These are phyloP conservation scores for Globisporangium emineosum DNA, from an alignment of 352 stramenopile species.

Conservation along the genomic window DNA sequence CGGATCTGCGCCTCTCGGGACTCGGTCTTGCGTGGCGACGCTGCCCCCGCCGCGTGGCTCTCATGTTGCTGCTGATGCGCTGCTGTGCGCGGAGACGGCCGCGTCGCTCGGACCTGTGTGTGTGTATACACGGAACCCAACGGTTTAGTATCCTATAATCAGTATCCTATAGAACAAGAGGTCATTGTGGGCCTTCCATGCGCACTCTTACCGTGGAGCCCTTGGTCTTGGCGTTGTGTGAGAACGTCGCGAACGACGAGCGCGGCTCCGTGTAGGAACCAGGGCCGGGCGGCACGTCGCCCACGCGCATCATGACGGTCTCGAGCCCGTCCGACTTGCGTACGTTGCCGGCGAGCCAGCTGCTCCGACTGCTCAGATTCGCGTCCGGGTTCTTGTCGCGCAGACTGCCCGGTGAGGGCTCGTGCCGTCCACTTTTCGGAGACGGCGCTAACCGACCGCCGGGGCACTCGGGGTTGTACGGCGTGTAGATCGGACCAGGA, in stretches of 20 bases:
- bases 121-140: too few relatives aligned
- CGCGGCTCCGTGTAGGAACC: slow-evolving; percentile 66
- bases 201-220: slow-evolving; percentile 13
- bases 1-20: slow-evolving; percentile 16
- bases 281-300: slow-evolving; percentile 61
- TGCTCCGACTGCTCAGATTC: slow-evolving; percentile 75
- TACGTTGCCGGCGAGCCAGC: slow-evolving; percentile 77
- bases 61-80: slow-evolving; percentile 5
- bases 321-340: slow-evolving; percentile 69
- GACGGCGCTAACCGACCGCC: slow-evolving; percentile 65
- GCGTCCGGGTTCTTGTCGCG: slow-evolving; percentile 58
- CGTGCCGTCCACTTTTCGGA: slow-evolving; percentile 28
- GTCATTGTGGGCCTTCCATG: not conserved
- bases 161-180: too few relatives aligned
- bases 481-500: slow-evolving; percentile 75
- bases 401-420: slow-evolving; percentile 38
- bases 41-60: not conserved
- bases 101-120: slow-evolving; percentile 18
- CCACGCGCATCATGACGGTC: slow-evolving; percentile 70
- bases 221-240: slow-evolving; percentile 69
- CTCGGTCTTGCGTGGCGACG: slow-evolving; percentile 13
- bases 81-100: slow-evolving; percentile 18
- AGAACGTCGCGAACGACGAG: slow-evolving; percentile 71
- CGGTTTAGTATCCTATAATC: too few relatives aligned
- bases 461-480: slow-evolving; percentile 64